Percentiles rank a stretch among this genome's conserved stretches.
Evolutionary conservation across 371 early-diverging fungal species (phyloP).

Genomic region (Nematocida parisii): DNA sequence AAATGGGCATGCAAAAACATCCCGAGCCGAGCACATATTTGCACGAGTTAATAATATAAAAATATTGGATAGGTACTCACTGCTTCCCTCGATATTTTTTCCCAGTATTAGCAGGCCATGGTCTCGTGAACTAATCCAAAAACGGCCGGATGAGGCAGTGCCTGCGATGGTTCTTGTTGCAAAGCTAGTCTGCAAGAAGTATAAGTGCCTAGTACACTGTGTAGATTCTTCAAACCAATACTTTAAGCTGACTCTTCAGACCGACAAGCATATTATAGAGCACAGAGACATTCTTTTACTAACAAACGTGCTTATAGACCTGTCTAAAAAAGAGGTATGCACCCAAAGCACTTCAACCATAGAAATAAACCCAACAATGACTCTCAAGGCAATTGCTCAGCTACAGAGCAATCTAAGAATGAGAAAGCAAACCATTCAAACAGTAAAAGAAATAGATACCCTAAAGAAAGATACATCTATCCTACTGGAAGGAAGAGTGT

Average conservation of each 20-base stretch:
- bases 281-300: constrained; percentile 3
- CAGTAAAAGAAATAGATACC: constrained; percentile 9
- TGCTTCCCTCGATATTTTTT: neutral
- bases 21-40: neutral
- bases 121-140: neutral
- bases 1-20: neutral
- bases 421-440: neutral
- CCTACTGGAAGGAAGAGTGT: constrained; percentile 1
- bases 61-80: neutral
- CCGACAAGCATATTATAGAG: neutral
- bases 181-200: neutral
- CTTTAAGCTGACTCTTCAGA: neutral
- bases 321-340: neutral
- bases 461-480: constrained; percentile 11
- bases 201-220: neutral
- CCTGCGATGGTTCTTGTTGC: constrained; percentile 7
- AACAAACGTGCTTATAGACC: neutral
- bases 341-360: neutral
- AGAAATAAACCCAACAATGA: neutral
- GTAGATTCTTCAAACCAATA: neutral
- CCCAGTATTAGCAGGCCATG: neutral
- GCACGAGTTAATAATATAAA: neutral
- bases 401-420: neutral
- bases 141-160: neutral
- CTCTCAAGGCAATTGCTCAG: neutral